Base-by-base conservation (phyloP, 257 asterid species). In the Solanum medicagineum region DNA sequence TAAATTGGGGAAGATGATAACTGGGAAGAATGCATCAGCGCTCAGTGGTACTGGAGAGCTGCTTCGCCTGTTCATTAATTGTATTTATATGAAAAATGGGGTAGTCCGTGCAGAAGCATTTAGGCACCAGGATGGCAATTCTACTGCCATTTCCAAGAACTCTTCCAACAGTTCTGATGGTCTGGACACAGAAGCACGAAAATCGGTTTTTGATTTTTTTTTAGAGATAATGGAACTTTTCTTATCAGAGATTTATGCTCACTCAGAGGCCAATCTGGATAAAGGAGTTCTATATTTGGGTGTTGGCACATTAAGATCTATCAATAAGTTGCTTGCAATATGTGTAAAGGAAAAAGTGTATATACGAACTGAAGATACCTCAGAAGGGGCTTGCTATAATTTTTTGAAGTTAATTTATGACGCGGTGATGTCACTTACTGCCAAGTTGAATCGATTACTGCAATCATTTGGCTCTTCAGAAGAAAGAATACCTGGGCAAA, bases 11-110 rank as follows among this genome's bases (percentile, higher is more conserved):
- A 91, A 92, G 88, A 91, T 91, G 20, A 91, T 93, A 77, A 89
- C 92, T 10, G 80, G 87, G 86, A 94, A 92, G 90, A 90, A 90
- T 83, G 89, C 55, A 24, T 84, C 85, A 83, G 93, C 97, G 29
- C 57, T 91, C 90, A 85, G 87, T 88, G 97, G 98, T 87, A 87
- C 94, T 10, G 98, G 95, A 70, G 92, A 90, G 89, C 90, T 96
- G 89, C 92, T 94, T 86, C 97, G 86, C 86, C 89, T 92, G 93
- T 91, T 96, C 87, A 94, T 91, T 84, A 86, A 86, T 84, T 90
- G 94, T 85, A 91, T 89, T 63, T 83, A 86, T 59, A 93, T 89
- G 90, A 91, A 91, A 71, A 94, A 91, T 83, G 89, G 92, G 80
- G 87, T 88, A 84, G 89, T 86, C 49, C 68, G 89, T 75, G 88